phyloP scores from a whole-genome alignment of 495 filamentous ascomycete species.

The Trichoderma orchidacearum region DNA sequence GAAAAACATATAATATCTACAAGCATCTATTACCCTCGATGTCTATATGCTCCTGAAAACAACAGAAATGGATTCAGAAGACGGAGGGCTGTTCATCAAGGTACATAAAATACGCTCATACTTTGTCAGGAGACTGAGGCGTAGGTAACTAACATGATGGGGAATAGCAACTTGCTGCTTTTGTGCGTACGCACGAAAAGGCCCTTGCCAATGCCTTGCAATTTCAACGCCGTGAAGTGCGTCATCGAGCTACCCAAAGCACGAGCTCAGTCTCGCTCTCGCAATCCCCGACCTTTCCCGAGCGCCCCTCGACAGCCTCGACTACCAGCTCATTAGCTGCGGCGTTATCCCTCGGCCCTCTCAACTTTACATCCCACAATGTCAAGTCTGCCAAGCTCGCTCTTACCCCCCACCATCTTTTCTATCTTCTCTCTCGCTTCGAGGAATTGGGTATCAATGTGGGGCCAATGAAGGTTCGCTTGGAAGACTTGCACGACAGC shows the following conservation, averaged over 20 bases:
- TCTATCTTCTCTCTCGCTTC: constrained; percentile 87
- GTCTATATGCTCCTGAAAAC: constrained; percentile 8
- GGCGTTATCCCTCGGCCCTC: constrained; percentile 70
- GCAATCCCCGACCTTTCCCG: constrained; percentile 34
- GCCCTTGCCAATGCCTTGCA: constrained; percentile 93
- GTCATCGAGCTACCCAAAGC: constrained; percentile 48
- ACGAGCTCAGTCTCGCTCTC: constrained; percentile 32
- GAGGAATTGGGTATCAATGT: constrained; percentile 83
- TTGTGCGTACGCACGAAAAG: constrained; percentile 94
- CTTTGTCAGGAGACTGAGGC: background rate
- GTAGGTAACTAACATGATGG: background rate
- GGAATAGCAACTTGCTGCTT: constrained; percentile 74
- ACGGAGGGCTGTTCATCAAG: constrained; percentile 84
- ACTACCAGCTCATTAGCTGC: constrained; percentile 65
- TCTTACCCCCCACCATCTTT: constrained; percentile 93
- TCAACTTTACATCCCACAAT: constrained; percentile 71
- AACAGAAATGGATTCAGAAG: constrained; percentile 62
- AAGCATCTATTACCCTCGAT: constrained; percentile 5
- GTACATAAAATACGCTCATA: constrained; percentile 25
- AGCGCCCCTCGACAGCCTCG: constrained; percentile 42
- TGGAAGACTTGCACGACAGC: constrained; percentile 89
- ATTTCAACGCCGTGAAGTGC: constrained; percentile 50
- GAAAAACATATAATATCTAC: background rate
- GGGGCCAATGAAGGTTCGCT: constrained; percentile 86
- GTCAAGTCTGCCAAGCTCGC: constrained; percentile 84